Evolutionary conservation across 768 basidiomycete species (phyloP), one percentile per base, ranked within the genome.

Genomic region (Serendipita vermifera): DNA sequence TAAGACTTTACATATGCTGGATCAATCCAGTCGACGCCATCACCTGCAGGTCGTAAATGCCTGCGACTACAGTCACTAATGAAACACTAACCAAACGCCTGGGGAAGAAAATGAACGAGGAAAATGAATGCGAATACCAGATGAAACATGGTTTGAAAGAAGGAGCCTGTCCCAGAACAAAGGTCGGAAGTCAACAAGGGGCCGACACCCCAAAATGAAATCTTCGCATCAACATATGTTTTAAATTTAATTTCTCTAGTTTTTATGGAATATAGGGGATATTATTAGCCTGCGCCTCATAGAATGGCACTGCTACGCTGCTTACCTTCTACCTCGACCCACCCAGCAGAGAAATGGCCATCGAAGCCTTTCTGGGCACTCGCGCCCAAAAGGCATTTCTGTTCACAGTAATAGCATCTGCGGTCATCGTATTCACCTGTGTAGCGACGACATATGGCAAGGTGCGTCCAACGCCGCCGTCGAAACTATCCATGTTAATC

Each of bases 391-490:
- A 73, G 59, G 77, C 76, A 35, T 89, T 88, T 68, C 78, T 88
- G 56, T 69, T 67, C 36, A 86, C 82, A 57, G 80, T 86, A 87
- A 67, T 63, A 82, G 41, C 65, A 89, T 87, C 90, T 72, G 87
- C 83, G 1, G 69, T 84, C 43, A 73, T 82, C 5, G 85, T 91
- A 32, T 71, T 89, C 46, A 74, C 76, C 7, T 81, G 90, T 81
- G 81, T 90, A 55, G 82, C 69, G 35, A 74, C 84, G 33, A 80
- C 80, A 14, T 90, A 87, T 64, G 72, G 75, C 61, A 70, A 77
- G 63, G 87, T 64, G 24, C 38, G 36, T 40, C 17, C 32, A 2
- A 20, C 4, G 20, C 41, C 33, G 5, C 38, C 15, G 17, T 22
- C 31, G 43, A n/a, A 4, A 27, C n/a, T 26, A 41, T 26, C 33